Conservation (phyloP, 116 monocot species). For the Papilionanthe hybrid region DNA sequence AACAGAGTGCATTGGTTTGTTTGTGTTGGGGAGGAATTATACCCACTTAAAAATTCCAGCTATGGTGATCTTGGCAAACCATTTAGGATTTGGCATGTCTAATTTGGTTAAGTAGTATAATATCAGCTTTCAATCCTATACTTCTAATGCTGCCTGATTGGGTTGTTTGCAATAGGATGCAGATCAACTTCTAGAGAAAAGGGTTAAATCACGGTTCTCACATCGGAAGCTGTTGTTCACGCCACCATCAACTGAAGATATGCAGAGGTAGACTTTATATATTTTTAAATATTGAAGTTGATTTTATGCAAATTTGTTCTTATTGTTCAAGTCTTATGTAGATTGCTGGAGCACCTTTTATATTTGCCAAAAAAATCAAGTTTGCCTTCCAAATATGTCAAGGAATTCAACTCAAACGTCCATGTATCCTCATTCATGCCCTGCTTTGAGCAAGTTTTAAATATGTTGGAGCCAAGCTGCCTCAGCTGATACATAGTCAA, state of each 20-base stretch:
- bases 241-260: conserved; percentile 52
- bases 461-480: not conserved
- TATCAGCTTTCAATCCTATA: not conserved
- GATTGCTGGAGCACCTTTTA: conserved; percentile 68
- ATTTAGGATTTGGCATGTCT: too few relatives aligned
- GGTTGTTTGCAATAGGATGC: conserved; percentile 55
- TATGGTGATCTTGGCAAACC: too few relatives aligned
- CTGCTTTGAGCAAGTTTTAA: not conserved
- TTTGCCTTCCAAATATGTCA: conserved; percentile 45
- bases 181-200: conserved; percentile 88
- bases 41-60: too few relatives aligned
- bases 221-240: conserved; percentile 80
- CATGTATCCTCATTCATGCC: conserved; percentile 45
- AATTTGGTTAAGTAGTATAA: not conserved
- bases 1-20: too few relatives aligned
- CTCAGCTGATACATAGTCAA: too few relatives aligned
- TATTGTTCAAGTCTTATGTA: conserved; percentile 20
- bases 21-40: too few relatives aligned
- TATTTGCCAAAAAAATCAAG: conserved; percentile 53
- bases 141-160: not conserved
- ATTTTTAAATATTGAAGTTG: not conserved
- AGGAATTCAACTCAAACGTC: conserved; percentile 66
- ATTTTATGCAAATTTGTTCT: not conserved
- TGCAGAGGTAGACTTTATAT: conserved; percentile 37
- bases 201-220: conserved; percentile 91